Evolutionary conservation across 257 asterid species (phyloP).

Genomic region (Phtheirospermum japonicum): DNA sequence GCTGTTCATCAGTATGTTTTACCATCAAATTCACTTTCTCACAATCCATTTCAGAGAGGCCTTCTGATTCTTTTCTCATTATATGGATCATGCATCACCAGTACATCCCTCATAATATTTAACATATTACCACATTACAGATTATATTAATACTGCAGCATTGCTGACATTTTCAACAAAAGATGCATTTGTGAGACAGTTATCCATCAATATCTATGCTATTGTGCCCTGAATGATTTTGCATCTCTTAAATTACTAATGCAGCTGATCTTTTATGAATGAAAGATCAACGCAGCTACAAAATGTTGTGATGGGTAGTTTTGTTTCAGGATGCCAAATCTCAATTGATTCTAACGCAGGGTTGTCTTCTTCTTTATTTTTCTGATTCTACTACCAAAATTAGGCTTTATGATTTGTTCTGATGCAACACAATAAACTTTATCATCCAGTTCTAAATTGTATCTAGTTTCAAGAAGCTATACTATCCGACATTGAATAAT

Average conservation of each 20-base stretch:
- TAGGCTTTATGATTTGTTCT: not conserved
- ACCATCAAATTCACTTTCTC: conserved; percentile 1
- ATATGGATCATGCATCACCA: conserved; percentile 4
- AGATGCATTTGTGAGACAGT: not conserved
- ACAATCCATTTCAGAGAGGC: not conserved
- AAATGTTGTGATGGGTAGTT: not conserved
- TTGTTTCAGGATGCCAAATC: not conserved
- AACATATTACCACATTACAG: too few relatives aligned
- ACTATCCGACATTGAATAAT: not conserved
- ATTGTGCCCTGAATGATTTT: conserved; percentile 1
- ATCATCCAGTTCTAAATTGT: not conserved
- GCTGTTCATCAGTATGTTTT: conserved; percentile 31
- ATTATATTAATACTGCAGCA: not conserved
- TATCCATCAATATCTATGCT: not conserved
- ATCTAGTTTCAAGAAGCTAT: not conserved
- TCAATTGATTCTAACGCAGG: not conserved
- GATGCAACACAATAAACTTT: too few relatives aligned
- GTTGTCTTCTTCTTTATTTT: not conserved
- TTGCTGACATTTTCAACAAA: not conserved
- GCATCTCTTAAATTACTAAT: not conserved
- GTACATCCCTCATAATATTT: too few relatives aligned
- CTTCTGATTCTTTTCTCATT: not conserved
- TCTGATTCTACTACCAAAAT: not conserved
- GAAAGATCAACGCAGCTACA: not conserved
- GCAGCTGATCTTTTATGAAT: conserved; percentile 17